phyloP scores from a whole-genome alignment of 345 rosid species.

The Luvunga scandens region DNA sequence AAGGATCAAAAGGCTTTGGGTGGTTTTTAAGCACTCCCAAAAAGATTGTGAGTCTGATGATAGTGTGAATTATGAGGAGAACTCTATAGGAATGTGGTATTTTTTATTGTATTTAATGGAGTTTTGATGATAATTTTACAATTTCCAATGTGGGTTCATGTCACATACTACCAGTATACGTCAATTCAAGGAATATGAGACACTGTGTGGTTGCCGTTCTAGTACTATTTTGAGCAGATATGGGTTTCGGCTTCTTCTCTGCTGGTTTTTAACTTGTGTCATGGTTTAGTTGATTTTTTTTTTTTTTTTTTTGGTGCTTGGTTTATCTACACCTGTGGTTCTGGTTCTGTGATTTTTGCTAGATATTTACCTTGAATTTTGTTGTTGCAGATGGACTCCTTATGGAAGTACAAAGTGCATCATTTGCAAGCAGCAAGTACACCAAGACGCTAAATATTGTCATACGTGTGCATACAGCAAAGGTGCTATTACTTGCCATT shows the following conservation, averaged over 20 bases:
- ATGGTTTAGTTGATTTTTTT: background rate
- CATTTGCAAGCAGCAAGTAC: conserved; percentile 98
- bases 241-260: background rate
- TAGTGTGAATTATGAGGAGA: background rate
- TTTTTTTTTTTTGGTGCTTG: background rate
- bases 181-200: too few relatives aligned
- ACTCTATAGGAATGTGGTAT: background rate
- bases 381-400: conserved; percentile 79
- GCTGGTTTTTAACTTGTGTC: background rate
- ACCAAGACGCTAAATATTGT: conserved; percentile 95
- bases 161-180: background rate
- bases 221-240: background rate
- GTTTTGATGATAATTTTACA: background rate
- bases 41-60: background rate
- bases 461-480: conserved; percentile 96
- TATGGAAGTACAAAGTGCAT: conserved; percentile 84
- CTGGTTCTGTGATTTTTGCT: background rate
- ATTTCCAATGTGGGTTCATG: background rate
- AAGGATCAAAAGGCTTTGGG: background rate
- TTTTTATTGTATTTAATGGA: background rate
- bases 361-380: background rate
- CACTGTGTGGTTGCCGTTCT: background rate
- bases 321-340: background rate
- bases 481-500: conserved; percentile 41
- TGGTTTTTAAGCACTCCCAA: background rate